phyloP scores from a whole-genome alignment of 805 yeast species.

The Yamadazyma paraphyllophila region DNA sequence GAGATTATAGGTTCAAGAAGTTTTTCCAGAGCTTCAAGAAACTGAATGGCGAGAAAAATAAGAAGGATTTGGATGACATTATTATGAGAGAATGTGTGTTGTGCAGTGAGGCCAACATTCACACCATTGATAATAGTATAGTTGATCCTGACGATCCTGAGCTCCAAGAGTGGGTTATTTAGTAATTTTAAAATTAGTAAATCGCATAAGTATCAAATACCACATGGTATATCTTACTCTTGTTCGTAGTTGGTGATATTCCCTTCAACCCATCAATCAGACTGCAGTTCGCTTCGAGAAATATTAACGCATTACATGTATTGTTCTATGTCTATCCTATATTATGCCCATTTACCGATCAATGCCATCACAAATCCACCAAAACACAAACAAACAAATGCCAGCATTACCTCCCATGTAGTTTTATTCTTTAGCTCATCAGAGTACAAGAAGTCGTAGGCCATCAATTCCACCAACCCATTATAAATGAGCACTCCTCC shows the following conservation, averaged over 20 bases:
- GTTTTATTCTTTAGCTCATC: slow-evolving; percentile 56
- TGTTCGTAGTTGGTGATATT: too few relatives aligned
- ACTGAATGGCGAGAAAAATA: slow-evolving; percentile 38
- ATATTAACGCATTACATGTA: background rate
- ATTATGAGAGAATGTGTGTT: slow-evolving; percentile 66
- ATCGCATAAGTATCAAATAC: too few relatives aligned
- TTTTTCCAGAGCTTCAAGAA: slow-evolving; percentile 57
- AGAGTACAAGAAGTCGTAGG: slow-evolving; percentile 65
- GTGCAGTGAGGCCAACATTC: slow-evolving; percentile 74
- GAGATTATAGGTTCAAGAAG: slow-evolving; percentile 64
- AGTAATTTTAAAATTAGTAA: background rate
- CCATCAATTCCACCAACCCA: slow-evolving; percentile 75
- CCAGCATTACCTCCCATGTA: slow-evolving; percentile 54
- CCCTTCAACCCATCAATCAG: too few relatives aligned
- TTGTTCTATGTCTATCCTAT: background rate
- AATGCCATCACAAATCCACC: slow-evolving; percentile 78
- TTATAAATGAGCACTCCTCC: slow-evolving; percentile 78
- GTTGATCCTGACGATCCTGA: slow-evolving; percentile 21
- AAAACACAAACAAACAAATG: slow-evolving; percentile 51
- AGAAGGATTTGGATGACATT: slow-evolving; percentile 56
- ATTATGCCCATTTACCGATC: slow-evolving; percentile 68
- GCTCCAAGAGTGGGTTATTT: slow-evolving; percentile 44
- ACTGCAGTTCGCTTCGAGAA: too few relatives aligned
- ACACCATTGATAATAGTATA: slow-evolving; percentile 64
- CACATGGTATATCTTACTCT: too few relatives aligned